Percentiles rank a stretch among this genome's conserved stretches.
phyloP scores from a whole-genome alignment of 345 rosid genomes.

The Pistacia atlantica region DNA sequence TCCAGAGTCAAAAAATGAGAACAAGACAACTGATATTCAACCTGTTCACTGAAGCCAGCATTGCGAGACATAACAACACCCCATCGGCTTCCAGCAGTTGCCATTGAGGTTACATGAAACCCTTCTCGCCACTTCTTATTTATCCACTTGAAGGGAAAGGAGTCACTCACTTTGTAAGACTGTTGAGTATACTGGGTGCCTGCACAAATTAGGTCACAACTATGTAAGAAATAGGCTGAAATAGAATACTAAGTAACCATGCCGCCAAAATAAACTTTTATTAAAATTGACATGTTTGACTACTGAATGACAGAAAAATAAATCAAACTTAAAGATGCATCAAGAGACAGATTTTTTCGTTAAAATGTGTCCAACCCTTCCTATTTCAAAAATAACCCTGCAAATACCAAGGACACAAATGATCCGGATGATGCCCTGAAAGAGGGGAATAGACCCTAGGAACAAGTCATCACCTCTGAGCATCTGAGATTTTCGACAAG shows the following conservation, averaged over 20 bases:
- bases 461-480: no score
- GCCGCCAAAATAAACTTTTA: neutral
- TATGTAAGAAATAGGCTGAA: neutral
- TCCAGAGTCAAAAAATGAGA: neutral
- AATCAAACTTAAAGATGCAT: neutral
- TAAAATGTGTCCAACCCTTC: neutral
- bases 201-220: conserved; percentile 31
- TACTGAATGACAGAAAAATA: neutral
- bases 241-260: neutral
- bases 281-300: no score
- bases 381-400: neutral
- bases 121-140: conserved; percentile 99
- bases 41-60: conserved; percentile 95
- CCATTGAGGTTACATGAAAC: conserved; percentile 96
- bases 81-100: conserved; percentile 96
- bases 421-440: neutral
- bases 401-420: neutral
- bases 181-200: conserved; percentile 92
- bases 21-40: conserved; percentile 23
- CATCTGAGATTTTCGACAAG: no score
- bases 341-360: neutral
- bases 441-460: no score
- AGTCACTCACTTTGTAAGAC: conserved; percentile 94
- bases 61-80: conserved; percentile 99
- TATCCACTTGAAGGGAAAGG: conserved; percentile 97